phyloP scores from a whole-genome alignment of 2,329 filamentous ascomycete genomes.

The Xylaria multiplex region DNA sequence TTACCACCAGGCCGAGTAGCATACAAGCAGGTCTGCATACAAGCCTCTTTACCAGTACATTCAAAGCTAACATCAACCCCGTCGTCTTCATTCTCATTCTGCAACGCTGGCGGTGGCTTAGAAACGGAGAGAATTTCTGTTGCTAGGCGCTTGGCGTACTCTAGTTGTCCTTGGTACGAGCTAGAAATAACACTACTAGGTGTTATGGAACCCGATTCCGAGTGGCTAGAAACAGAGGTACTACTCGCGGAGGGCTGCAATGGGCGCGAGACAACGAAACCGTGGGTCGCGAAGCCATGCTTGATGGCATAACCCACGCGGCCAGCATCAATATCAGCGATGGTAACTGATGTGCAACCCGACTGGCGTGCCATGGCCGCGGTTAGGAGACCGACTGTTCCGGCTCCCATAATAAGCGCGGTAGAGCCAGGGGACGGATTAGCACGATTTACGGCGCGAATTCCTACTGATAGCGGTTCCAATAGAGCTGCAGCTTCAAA shows the following conservation, averaged over 20 bases:
- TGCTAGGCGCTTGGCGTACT: slow-evolving; percentile 61
- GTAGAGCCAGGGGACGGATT: slow-evolving; percentile 62
- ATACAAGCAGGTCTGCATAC: slow-evolving; percentile 79
- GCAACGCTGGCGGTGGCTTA: slow-evolving; percentile 45
- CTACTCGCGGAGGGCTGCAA: slow-evolving; percentile 57
- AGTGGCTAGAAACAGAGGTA: slow-evolving; percentile 55
- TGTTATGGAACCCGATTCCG: slow-evolving; percentile 55
- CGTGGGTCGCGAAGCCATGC: slow-evolving; percentile 69
- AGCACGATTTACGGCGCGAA: slow-evolving; percentile 69
- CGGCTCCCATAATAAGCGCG: slow-evolving; percentile 72
- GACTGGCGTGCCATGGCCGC: slow-evolving; percentile 70
- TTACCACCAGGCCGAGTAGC: slow-evolving; percentile 76
- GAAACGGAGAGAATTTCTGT: slow-evolving; percentile 59
- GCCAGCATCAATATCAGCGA: slow-evolving; percentile 68
- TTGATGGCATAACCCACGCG: slow-evolving; percentile 69
- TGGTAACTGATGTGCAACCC: slow-evolving; percentile 67
- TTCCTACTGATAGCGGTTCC: slow-evolving; percentile 70
- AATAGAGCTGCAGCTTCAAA: slow-evolving; percentile 69
- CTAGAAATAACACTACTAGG: slow-evolving; percentile 58
- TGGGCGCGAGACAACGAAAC: slow-evolving; percentile 62
- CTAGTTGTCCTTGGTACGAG: slow-evolving; percentile 59
- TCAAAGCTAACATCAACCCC: slow-evolving; percentile 79
- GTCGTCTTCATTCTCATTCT: slow-evolving; percentile 66
- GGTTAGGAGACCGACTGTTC: slow-evolving; percentile 70
- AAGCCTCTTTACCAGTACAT: slow-evolving; percentile 79